A percentile compares a stretch with the other conserved stretches of the same genome.
Conservation (phyloP, 768 basidiomycete species). For the Collybiopsis luxurians region DNA sequence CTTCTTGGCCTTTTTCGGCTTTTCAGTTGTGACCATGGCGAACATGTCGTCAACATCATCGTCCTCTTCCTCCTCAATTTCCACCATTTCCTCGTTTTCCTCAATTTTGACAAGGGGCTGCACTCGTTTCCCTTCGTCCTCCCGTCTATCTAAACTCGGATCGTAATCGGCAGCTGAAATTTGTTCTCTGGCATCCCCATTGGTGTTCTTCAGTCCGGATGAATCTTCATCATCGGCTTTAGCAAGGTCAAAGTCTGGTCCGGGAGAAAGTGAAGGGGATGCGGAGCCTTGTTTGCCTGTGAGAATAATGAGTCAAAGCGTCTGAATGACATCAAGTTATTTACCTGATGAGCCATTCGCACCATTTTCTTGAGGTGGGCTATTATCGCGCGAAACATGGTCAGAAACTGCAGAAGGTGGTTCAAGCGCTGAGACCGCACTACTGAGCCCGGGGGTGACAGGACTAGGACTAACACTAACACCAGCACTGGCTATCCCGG, state of each 20-base stretch:
- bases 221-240: slow-evolving; percentile 59
- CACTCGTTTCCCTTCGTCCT: slow-evolving; percentile 76
- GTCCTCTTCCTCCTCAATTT: slow-evolving; percentile 68
- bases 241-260: slow-evolving; percentile 56
- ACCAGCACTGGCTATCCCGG: slow-evolving; percentile 44
- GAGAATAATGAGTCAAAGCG: slow-evolving; percentile 1
- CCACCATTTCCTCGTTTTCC: slow-evolving; percentile 44
- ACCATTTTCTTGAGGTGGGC: slow-evolving; percentile 26
- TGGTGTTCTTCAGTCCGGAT: slow-evolving; percentile 41
- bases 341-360: slow-evolving; percentile 26
- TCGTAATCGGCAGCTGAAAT: slow-evolving; percentile 94
- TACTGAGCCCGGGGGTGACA: slow-evolving; percentile 46
- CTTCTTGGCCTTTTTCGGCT: slow-evolving; percentile 48
- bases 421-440: slow-evolving; percentile 74
- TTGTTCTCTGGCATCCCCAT: slow-evolving; percentile 46
- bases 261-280: slow-evolving; percentile 58
- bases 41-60: slow-evolving; percentile 98
- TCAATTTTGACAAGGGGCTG: slow-evolving; percentile 38
- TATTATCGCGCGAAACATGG: slow-evolving; percentile 49
- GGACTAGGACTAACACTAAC: slow-evolving; percentile 55
- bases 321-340: slow-evolving; percentile 6
- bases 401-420: slow-evolving; percentile 59
- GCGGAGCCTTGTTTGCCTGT: slow-evolving; percentile 50
- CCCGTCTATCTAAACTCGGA: slow-evolving; percentile 75
- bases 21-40: slow-evolving; percentile 47